These are phyloP conservation scores for Sequoia sempervirens DNA, from an alignment of 75 land plant genomes.

Conservation along the genomic window DNA sequence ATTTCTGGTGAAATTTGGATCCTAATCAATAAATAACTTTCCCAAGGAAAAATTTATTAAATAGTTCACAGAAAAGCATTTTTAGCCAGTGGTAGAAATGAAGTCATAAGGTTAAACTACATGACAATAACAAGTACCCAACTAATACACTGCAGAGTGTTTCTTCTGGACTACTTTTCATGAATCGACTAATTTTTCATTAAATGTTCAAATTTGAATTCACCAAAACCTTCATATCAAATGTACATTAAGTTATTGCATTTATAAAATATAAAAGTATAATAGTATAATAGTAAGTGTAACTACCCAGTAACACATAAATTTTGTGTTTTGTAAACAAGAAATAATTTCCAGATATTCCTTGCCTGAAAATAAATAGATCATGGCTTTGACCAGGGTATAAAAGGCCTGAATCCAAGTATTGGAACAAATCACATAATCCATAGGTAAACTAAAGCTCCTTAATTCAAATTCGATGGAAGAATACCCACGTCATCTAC, in stretches of 20 bases:
- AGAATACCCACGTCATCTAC: background rate
- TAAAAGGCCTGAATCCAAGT: background rate
- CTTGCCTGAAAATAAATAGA: background rate
- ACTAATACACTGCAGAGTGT: background rate
- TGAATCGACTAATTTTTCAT: background rate
- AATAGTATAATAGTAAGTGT: too few relatives aligned
- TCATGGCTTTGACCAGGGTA: background rate
- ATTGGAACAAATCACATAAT: background rate
- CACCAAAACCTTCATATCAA: background rate
- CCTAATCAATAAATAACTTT: background rate
- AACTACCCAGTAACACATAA: background rate
- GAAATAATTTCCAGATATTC: background rate
- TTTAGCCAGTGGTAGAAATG: background rate
- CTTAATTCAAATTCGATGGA: background rate
- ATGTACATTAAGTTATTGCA: background rate
- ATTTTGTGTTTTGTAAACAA: background rate
- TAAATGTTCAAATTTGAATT: background rate
- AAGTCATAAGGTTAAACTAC: background rate
- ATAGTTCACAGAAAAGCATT: background rate
- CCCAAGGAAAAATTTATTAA: background rate
- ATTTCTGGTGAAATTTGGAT: background rate
- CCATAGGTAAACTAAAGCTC: background rate
- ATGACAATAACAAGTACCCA: background rate
- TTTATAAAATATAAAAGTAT: background rate
- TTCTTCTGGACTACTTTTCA: background rate